These are phyloP conservation scores for Fimicolochytrium jonesii DNA, from an alignment of 192 early-diverging fungal species.

Conservation along the genomic window DNA sequence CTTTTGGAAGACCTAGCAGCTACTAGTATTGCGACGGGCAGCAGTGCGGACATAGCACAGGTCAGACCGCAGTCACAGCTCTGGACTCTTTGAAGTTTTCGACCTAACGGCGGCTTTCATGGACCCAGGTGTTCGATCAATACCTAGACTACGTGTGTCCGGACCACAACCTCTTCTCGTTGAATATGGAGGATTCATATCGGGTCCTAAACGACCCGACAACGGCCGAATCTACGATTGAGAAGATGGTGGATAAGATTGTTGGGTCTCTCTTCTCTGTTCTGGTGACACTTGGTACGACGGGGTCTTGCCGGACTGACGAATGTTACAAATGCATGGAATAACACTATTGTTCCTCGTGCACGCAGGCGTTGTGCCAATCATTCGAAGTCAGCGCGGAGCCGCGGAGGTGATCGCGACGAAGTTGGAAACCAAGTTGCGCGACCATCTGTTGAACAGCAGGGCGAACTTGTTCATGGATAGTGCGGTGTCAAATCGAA, in stretches of 20 bases:
- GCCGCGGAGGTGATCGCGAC: constrained; percentile 91
- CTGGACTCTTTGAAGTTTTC: too few species aligned
- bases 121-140: constrained; percentile 91
- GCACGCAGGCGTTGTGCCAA: constrained; percentile 54
- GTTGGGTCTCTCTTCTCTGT: constrained; percentile 84
- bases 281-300: constrained; percentile 84
- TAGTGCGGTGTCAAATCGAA: constrained; percentile 7
- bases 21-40: constrained; percentile 68
- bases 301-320: constrained; percentile 1
- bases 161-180: constrained; percentile 88
- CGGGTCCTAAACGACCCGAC: constrained; percentile 77
- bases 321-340: too few species aligned
- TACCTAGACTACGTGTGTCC: constrained; percentile 92
- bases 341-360: background rate
- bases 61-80: constrained; percentile 28
- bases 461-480: constrained; percentile 78
- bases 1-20: constrained; percentile 92
- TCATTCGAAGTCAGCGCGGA: constrained; percentile 85
- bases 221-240: constrained; percentile 77
- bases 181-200: constrained; percentile 80
- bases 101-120: too few species aligned
- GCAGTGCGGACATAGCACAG: constrained; percentile 78
- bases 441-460: constrained; percentile 89
- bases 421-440: constrained; percentile 82
- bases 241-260: constrained; percentile 71